Base-by-base conservation (phyloP, 2,329 filamentous ascomycete genomes). In the Monosporascus sp. region DNA sequence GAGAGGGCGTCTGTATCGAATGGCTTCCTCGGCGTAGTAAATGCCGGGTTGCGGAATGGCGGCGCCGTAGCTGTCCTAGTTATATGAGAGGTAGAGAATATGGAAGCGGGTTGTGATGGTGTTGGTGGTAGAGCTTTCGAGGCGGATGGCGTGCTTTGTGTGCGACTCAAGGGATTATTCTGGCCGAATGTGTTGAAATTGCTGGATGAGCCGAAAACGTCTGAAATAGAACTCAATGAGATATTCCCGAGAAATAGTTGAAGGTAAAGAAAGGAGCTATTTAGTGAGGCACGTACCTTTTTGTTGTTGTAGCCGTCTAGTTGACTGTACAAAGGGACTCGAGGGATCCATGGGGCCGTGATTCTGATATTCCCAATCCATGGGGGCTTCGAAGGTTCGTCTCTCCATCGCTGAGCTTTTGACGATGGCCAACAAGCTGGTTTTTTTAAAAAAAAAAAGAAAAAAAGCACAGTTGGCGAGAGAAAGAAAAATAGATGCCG, bases 281-380 rank as follows among this genome's bases (percentile, higher is more conserved):
- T 31, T 5, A 9, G 27, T 9, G 3, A 31, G 11, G 27, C 27
- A 14, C 31, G 11, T 11, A 31, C 43, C 16, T 31, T 46, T 46
- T 6, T 27, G 43, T 19, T 44, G 26, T 49, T 46, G 11, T 24
- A 19, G 17, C 41, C 48, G 16, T 62, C 69, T 76, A 1, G 75
- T 73, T 38, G 79, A 75, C 58, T 83, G 80, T 20, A 78, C 74
- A 66, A 86, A 86, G 2, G 84, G 84, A 58, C 83, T 85, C 9
- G 80, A 82, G 19, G 76, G 77, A 69, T 86, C 84, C 56, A 83
- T 69, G 19, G 82, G 82, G 2, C 78, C 82, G 48, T 73, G 69
- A 56, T 74, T 76, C 61, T 85, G 78, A 66, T 83, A 86, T 65
- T 86, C 81, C 80, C 81, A 87, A 62, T 86, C 84, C 84, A 87